A percentile compares a stretch with the other conserved stretches of the same genome.
phyloP scores from a whole-genome alignment of 768 basidiomycete genomes.

The Postia placenta region DNA sequence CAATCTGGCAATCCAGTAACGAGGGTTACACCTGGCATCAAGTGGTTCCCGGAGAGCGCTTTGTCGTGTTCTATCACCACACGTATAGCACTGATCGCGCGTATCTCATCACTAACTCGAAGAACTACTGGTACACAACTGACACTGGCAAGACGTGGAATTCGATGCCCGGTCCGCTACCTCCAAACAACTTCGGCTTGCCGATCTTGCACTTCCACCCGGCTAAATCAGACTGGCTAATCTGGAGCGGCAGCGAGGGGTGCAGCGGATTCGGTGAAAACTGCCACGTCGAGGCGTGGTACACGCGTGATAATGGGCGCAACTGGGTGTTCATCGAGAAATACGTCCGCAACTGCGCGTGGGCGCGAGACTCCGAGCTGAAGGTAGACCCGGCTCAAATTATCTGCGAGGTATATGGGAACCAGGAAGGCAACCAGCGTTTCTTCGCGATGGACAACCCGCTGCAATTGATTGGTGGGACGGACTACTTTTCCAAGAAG shows the following conservation, averaged over 20 bases:
- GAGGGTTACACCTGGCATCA: constrained; percentile 91
- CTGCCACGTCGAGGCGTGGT: constrained; percentile 74
- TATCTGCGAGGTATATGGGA: constrained; percentile 81
- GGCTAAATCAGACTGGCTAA: constrained; percentile 64
- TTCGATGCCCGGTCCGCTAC: constrained; percentile 46
- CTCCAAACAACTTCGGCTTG: constrained; percentile 74
- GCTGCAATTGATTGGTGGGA: constrained; percentile 73
- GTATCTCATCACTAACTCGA: constrained; percentile 74
- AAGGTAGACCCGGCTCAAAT: constrained; percentile 83
- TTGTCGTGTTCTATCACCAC: constrained; percentile 88
- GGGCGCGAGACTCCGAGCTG: constrained; percentile 78
- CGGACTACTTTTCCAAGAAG: constrained; percentile 64
- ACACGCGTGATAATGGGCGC: constrained; percentile 72
- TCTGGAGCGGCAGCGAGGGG: constrained; percentile 79
- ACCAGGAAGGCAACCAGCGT: constrained; percentile 77
- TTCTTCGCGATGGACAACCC: constrained; percentile 52
- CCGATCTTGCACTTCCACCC: constrained; percentile 87
- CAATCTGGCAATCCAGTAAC: constrained; percentile 91
- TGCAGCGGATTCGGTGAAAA: constrained; percentile 44
- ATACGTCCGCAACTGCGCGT: constrained; percentile 89
- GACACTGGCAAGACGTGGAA: constrained; percentile 76
- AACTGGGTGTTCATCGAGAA: constrained; percentile 71
- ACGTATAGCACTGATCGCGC: constrained; percentile 73
- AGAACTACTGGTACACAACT: constrained; percentile 72
- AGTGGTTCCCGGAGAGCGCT: constrained; percentile 49